These are phyloP conservation scores for Botrytis pseudocinerea DNA, from an alignment of 2,329 filamentous ascomycete species.

Conservation along the genomic window DNA sequence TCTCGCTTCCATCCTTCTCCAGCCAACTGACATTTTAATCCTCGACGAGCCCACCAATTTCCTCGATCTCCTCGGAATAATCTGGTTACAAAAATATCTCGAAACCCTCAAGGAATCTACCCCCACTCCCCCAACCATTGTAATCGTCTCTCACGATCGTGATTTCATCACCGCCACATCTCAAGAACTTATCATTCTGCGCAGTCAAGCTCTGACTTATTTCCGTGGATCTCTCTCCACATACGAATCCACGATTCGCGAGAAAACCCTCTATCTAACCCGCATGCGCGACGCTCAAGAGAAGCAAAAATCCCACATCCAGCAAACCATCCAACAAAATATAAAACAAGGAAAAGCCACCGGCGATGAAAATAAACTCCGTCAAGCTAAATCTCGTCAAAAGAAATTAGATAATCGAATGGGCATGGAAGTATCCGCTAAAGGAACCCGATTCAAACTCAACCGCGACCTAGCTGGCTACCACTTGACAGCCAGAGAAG, in stretches of 20 bases:
- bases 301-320: conserved; percentile 76
- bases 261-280: conserved; percentile 65
- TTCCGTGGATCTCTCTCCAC: conserved; percentile 74
- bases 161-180: conserved; percentile 77
- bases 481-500: conserved; percentile 58
- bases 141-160: conserved; percentile 82
- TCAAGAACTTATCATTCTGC: conserved; percentile 72
- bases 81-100: conserved; percentile 80
- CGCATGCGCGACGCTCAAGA: conserved; percentile 83
- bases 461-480: conserved; percentile 71
- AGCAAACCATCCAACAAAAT: conserved; percentile 73
- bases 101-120: conserved; percentile 53
- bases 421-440: conserved; percentile 72
- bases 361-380: conserved; percentile 80
- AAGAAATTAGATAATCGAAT: conserved; percentile 82
- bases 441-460: conserved; percentile 76
- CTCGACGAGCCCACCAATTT: conserved; percentile 89
- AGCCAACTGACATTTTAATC: conserved; percentile 73
- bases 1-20: conserved; percentile 65
- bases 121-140: conserved; percentile 61
- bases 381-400: conserved; percentile 81
- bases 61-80: conserved; percentile 76
- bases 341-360: conserved; percentile 73
- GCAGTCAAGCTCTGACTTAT: conserved; percentile 68
- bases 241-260: conserved; percentile 68